Evolutionary conservation across 2,329 filamentous ascomycete species (phyloP), one percentile per base, ranked within the genome.

Genomic region (Pseudogymnoascus sp.): DNA sequence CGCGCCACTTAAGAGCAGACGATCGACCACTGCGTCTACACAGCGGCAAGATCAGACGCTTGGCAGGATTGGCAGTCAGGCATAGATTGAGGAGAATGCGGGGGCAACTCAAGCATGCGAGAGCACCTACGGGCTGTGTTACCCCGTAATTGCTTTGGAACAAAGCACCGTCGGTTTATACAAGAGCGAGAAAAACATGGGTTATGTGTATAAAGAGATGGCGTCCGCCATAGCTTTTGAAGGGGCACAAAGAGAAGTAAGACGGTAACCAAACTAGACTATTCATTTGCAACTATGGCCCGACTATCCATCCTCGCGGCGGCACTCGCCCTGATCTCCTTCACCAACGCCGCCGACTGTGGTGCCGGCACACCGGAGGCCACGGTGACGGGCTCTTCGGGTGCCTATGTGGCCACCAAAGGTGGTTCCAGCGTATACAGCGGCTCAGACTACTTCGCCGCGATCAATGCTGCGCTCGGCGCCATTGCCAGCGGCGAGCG

Each of bases 381-480:
- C 14, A 74, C 65, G 10, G 79, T 82, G 10, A 79, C 79, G 1
- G 80, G 79, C 66, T 79, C 77, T 0, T 71, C 72, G 1, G 76
- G 75, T 28, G 76, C 76, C 4, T 83, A 77, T 71, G 77, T 73
- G 0, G 78, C 80, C 7, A 77, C 70, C 10, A 74, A 70, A 28
- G 80, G 81, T 62, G 76, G 73, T 1, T 75, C 64, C 53, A 75
- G 69, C 6, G 75, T 84, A 12, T 85, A 84, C 73, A 73, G 77
- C 0, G 82, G 82, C 28, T 75, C 77, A 14, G 77, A 83, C 73
- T 84, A 84, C 71, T 77, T 74, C 11, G 75, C 76, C 1, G 82
- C 82, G 1, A 82, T 84, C 63, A 80, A 84, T 61, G 74, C 80
- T 0, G 82, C 81, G 0, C 69, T 84, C 16, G 80, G 83, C 67